A percentile compares a stretch with the other conserved stretches of the same genome.
Evolutionary conservation across 73 alveolate species (phyloP).

Genomic region (Blepharisma japonicum): DNA sequence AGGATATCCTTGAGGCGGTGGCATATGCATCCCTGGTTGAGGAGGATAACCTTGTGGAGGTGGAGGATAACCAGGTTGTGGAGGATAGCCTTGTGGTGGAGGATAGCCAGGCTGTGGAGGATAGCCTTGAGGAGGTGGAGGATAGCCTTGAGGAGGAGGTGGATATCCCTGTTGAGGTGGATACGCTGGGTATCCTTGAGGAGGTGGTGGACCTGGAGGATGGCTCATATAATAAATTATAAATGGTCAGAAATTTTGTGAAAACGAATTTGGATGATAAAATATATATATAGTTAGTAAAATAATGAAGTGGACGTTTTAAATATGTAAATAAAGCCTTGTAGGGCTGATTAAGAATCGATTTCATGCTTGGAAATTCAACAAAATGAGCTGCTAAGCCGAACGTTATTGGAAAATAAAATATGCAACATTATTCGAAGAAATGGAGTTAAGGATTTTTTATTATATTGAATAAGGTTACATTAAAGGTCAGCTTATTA

Average conservation of each 20-base stretch:
- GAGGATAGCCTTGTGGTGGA: background rate
- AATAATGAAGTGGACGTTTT: background rate
- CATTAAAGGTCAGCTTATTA: too few species aligned
- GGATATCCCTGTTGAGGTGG: background rate
- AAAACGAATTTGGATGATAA: background rate
- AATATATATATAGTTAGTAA: background rate
- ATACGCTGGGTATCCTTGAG: too few species aligned
- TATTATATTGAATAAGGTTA: too few species aligned
- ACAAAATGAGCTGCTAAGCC: too few species aligned
- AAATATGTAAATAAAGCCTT: background rate
- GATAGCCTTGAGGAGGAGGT: background rate
- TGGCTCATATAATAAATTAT: background rate
- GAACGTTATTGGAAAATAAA: too few species aligned
- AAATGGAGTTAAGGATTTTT: too few species aligned
- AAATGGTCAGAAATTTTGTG: background rate
- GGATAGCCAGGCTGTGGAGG: background rate
- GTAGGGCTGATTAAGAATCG: background rate
- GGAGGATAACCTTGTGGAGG: constrained; percentile 10
- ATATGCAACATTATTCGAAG: too few species aligned
- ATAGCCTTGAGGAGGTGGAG: background rate
- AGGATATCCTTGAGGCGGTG: constrained; percentile 4
- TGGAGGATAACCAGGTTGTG: background rate
- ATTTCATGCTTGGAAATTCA: background rate
- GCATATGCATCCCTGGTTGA: background rate
- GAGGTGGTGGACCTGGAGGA: constrained; percentile 7